Evolutionary conservation across 345 rosid species (phyloP).

Genomic region (Rhizophora mangle): DNA sequence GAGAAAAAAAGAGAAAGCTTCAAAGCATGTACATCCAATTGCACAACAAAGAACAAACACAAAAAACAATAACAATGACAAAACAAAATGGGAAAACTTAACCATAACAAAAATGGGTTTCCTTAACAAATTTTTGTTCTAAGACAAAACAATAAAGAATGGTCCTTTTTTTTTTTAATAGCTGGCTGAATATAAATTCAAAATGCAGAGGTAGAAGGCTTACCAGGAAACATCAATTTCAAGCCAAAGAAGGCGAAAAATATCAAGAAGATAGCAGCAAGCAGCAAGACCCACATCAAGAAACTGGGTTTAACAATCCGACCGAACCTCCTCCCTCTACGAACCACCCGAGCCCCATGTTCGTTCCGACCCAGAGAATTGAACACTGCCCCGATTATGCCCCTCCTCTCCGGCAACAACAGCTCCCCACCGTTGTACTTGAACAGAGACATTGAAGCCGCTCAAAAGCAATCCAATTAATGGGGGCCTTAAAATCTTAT

Average conservation of each 20-base stretch:
- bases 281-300: slow-evolving; percentile 41
- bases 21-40: not conserved
- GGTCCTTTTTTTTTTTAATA: no score
- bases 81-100: not conserved
- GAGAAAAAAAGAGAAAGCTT: not conserved
- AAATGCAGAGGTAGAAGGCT: slow-evolving; percentile 14
- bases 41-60: not conserved
- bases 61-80: not conserved
- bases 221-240: slow-evolving; percentile 57
- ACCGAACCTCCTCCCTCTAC: slow-evolving; percentile 59
- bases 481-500: no score
- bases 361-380: slow-evolving; percentile 35
- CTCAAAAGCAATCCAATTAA: no score
- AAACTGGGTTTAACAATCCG: slow-evolving; percentile 46
- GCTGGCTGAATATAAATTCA: no score
- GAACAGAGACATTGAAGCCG: slow-evolving; percentile 5
- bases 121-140: not conserved
- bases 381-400: slow-evolving; percentile 25
- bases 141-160: not conserved
- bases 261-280: slow-evolving; percentile 41
- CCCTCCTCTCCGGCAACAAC: slow-evolving; percentile 49
- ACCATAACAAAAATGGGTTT: not conserved
- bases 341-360: slow-evolving; percentile 30
- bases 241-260: slow-evolving; percentile 48
- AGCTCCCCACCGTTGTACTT: slow-evolving; percentile 18